Conservation (phyloP, 31 red algal species). For the Bonnemaisonia californica region DNA sequence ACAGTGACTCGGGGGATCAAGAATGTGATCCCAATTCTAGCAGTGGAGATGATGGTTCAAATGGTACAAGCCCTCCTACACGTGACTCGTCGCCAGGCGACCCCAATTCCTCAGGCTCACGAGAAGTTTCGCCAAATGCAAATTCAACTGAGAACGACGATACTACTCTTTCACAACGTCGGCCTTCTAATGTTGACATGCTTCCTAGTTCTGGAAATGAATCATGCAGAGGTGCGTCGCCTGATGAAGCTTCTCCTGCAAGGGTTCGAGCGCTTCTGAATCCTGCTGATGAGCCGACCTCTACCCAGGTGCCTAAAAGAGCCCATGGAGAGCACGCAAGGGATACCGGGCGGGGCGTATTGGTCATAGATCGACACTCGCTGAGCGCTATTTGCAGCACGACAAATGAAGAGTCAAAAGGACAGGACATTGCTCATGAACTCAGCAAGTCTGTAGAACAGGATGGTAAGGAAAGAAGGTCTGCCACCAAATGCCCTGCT, state of each 20-base stretch:
- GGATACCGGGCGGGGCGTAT: neutral
- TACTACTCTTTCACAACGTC: neutral
- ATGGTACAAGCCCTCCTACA: constrained; percentile 14
- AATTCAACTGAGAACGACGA: neutral
- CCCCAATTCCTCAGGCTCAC: constrained; percentile 38
- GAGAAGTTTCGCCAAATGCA: constrained; percentile 40
- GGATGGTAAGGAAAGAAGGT: neutral
- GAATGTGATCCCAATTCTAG: constrained; percentile 57
- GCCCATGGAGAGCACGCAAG: neutral
- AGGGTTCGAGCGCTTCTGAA: neutral
- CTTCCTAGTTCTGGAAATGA: neutral
- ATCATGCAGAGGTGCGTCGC: neutral
- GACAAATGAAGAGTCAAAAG: neutral
- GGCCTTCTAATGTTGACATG: neutral
- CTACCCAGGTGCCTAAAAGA: neutral
- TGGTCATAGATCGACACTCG: neutral
- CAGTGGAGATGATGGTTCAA: constrained; percentile 42
- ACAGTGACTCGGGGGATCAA: constrained; percentile 48
- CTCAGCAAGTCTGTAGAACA: neutral
- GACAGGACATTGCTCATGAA: neutral
- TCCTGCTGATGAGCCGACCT: neutral
- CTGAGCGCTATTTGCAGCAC: neutral
- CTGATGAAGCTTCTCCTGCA: neutral
- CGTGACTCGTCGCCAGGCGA: constrained; percentile 43
- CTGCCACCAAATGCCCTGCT: too few relatives aligned